A percentile compares a stretch with the other conserved stretches of the same genome.
These are phyloP conservation scores for Nemophila menziesii DNA, from an alignment of 257 asterid genomes.

Conservation along the genomic window DNA sequence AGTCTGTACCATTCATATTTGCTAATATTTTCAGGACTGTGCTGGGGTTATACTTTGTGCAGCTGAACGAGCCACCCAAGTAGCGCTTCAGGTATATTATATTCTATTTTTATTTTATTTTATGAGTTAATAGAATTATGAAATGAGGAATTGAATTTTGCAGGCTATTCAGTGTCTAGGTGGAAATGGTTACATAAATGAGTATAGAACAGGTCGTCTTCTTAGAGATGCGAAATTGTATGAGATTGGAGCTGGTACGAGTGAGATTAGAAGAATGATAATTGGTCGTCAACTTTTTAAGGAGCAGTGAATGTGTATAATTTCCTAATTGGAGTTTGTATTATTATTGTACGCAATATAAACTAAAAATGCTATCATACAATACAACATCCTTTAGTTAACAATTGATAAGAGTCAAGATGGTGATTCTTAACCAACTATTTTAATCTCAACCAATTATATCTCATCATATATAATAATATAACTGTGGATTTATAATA, in stretches of 20 bases:
- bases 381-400: too few species aligned
- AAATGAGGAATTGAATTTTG: constrained; percentile 3
- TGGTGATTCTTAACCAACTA: too few species aligned
- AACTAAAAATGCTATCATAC: too few species aligned
- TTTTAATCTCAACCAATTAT: too few species aligned
- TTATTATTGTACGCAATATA: too few species aligned
- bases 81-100: constrained; percentile 83
- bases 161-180: constrained; percentile 97
- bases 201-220: constrained; percentile 89
- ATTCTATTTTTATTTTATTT: too few species aligned
- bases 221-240: constrained; percentile 89
- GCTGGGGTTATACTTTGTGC: constrained; percentile 90
- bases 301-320: constrained; percentile 29
- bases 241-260: constrained; percentile 97
- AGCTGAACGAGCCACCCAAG: constrained; percentile 98
- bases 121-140: background rate
- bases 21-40: constrained; percentile 56
- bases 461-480: too few species aligned
- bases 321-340: too few species aligned
- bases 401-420: too few species aligned
- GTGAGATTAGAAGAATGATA: constrained; percentile 82
- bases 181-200: constrained; percentile 92
- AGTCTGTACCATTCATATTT: background rate
- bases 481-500: too few species aligned
- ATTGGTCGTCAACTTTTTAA: constrained; percentile 78